Evolutionary conservation across 2,329 filamentous ascomycete genomes (phyloP).

Genomic region (Aspergillus sclerotialis): DNA sequence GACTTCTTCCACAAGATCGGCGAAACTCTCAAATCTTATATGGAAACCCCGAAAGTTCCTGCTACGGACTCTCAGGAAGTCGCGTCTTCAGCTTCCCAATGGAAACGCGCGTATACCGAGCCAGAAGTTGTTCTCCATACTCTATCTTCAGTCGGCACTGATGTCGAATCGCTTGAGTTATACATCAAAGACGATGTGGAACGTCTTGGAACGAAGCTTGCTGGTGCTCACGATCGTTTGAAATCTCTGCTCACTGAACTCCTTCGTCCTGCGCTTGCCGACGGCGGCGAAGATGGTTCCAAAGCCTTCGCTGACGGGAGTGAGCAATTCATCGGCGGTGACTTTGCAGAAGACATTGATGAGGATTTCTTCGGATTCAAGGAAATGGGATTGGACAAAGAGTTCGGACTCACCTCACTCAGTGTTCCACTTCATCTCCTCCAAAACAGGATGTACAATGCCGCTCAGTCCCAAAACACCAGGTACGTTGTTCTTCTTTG

Average conservation of each 20-base stretch:
- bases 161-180: constrained; percentile 70
- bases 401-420: constrained; percentile 80
- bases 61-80: constrained; percentile 39
- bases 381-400: constrained; percentile 82
- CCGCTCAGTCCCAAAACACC: constrained; percentile 70
- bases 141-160: constrained; percentile 74
- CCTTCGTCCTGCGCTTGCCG: constrained; percentile 77
- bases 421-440: constrained; percentile 91
- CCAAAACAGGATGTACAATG: constrained; percentile 80
- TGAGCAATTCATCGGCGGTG: constrained; percentile 92
- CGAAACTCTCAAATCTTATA: constrained; percentile 71
- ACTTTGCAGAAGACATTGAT: constrained; percentile 95
- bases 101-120: constrained; percentile 64
- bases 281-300: constrained; percentile 74
- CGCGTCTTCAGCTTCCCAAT: constrained; percentile 32
- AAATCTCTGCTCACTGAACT: constrained; percentile 89
- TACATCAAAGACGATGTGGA: constrained; percentile 96
- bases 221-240: constrained; percentile 87
- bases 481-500: constrained; percentile 36
- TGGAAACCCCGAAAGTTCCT: constrained; percentile 71
- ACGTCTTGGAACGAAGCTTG: constrained; percentile 69
- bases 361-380: constrained; percentile 99
- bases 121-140: constrained; percentile 87
- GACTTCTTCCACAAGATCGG: constrained; percentile 86
- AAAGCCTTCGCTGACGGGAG: constrained; percentile 93